These are phyloP conservation scores for Linnemannia elongata DNA, from an alignment of 192 early-diverging fungal genomes.

Conservation along the genomic window DNA sequence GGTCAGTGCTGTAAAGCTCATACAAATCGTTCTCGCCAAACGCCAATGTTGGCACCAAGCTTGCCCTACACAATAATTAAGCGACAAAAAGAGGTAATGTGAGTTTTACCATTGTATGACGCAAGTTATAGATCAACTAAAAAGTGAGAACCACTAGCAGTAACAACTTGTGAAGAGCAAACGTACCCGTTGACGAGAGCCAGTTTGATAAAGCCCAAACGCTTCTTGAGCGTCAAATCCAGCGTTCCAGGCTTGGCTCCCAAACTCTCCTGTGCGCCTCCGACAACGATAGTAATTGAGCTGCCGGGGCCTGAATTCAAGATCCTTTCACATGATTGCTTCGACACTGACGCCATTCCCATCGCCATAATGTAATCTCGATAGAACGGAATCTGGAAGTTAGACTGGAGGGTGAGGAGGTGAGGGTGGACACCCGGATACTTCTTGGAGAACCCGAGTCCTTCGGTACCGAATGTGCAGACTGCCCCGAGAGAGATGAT, in stretches of 20 bases:
- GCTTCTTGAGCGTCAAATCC: constrained; percentile 82
- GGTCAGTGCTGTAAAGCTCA: constrained; percentile 77
- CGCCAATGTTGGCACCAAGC: constrained; percentile 88
- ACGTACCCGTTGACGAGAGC: constrained; percentile 81
- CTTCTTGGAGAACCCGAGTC: constrained; percentile 74
- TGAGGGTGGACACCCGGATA: constrained; percentile 87
- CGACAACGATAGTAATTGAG: constrained; percentile 88
- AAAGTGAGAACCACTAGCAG: neutral
- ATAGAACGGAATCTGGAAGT: constrained; percentile 90
- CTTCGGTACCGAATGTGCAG: constrained; percentile 88
- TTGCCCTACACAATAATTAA: constrained; percentile 58
- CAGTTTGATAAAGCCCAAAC: constrained; percentile 92
- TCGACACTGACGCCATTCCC: constrained; percentile 83
- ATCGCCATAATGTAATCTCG: constrained; percentile 84
- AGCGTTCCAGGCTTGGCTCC: constrained; percentile 72
- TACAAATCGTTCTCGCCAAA: constrained; percentile 97
- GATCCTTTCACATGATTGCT: constrained; percentile 82
- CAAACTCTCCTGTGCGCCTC: constrained; percentile 90
- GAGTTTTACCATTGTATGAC: too few species aligned
- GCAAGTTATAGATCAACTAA: neutral
- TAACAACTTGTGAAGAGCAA: too few species aligned
- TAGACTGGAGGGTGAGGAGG: constrained; percentile 85
- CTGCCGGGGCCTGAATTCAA: constrained; percentile 76
- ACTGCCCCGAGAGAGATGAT: constrained; percentile 89
- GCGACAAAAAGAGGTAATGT: neutral